Percentiles rank a stretch among this genome's conserved stretches.
These are phyloP conservation scores for Lachancea cidri DNA, from an alignment of 805 yeast genomes.

Conservation along the genomic window DNA sequence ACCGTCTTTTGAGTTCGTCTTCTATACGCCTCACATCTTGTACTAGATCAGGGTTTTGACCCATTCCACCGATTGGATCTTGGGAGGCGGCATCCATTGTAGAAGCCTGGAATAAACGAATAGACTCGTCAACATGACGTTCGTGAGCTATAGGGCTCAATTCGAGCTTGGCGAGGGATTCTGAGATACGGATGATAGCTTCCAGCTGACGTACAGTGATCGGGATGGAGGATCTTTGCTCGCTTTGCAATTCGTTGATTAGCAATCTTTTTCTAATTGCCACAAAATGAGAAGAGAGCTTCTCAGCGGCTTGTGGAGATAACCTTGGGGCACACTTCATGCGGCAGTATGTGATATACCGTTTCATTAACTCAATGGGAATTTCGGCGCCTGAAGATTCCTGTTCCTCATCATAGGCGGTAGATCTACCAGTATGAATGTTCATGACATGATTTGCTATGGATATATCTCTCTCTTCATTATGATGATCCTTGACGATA, in stretches of 20 bases:
- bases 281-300: constrained; percentile 86
- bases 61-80: constrained; percentile 46
- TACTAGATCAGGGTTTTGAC: constrained; percentile 52
- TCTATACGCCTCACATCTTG: constrained; percentile 77
- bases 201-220: constrained; percentile 96
- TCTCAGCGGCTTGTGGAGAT: constrained; percentile 83
- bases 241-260: constrained; percentile 70
- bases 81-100: constrained; percentile 87
- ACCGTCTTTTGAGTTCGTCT: constrained; percentile 77
- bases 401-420: constrained; percentile 40
- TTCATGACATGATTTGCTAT: constrained; percentile 95
- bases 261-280: constrained; percentile 81
- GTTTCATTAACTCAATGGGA: constrained; percentile 83
- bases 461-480: constrained; percentile 74
- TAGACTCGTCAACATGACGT: constrained; percentile 92
- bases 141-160: constrained; percentile 79
- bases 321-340: constrained; percentile 89
- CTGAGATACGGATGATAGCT: constrained; percentile 94
- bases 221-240: constrained; percentile 92
- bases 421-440: constrained; percentile 75
- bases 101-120: constrained; percentile 89
- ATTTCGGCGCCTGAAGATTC: constrained; percentile 70
- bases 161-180: constrained; percentile 82
- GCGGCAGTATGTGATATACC: constrained; percentile 88
- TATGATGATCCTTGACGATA: constrained; percentile 93